Base-by-base conservation (phyloP, 257 asterid genomes). In the Thymus mandschuricus region DNA sequence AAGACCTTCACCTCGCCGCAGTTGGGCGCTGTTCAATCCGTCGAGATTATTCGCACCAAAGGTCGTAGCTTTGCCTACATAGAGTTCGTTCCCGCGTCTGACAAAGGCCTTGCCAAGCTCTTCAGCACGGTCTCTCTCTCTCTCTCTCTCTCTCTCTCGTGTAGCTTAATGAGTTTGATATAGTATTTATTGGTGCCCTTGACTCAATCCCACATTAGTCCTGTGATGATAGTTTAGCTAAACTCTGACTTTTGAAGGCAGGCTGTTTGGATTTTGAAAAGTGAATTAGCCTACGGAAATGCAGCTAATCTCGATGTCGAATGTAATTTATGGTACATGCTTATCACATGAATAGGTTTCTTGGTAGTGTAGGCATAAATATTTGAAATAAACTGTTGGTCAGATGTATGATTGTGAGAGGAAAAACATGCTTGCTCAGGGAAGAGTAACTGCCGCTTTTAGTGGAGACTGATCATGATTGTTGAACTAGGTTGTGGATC, bases 21-120 rank as follows among this genome's bases (percentile, higher is more conserved):
- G 31, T 67, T 91, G 73, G 98, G 98, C 10, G 64, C 62, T 5
- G 97, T 94, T 49, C 84, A 84, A 35, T 83, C 90, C 35, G 91
- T 88, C 12, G 95, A 94, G 70, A 76, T 94, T 31, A 81, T 87
- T 69, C 95, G 97, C 60, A 77, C 84, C 72, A 94, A 94, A 81
- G 92, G 86, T 54, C 97, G 99, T 48, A 86, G 96, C 79, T 87
- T 94, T 66, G 97, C 89, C 15, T 94, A 89, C 78, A 73, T 94
- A 81, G 99, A 86, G 8, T 91, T 89, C 68, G 4, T 81, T 64
- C 96, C 97, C 11, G 84, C 79, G 52, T 94, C 97, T 58, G 97
- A 91, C n/a, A 89, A 94, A 75, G 95, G 96, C 61, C 87, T 89
- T 40, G 75, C 92, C 71, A 94, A 84, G 81, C 96, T 94, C 69